Base-by-base conservation (phyloP, 164 flowering plant genomes). In the Akebia trifoliata region DNA sequence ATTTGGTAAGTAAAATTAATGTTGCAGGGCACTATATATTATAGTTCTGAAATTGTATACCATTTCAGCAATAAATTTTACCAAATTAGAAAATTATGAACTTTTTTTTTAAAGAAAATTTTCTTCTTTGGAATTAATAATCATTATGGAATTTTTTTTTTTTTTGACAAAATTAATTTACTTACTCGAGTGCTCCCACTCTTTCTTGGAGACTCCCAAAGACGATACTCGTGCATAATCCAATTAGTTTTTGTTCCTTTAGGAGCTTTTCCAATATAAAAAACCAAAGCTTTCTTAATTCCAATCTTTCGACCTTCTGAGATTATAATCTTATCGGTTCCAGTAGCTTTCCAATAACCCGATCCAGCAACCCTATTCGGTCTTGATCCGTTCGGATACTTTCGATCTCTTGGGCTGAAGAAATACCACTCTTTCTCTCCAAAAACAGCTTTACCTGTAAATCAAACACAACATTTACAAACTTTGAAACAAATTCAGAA, bases 351-450 rank as follows among this genome's bases (percentile, higher is more conserved):
- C n/a, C n/a, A n/a, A n/a, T n/a, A n/a, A n/a, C n/a, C n/a, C n/a
- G n/a, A n/a, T n/a, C n/a, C n/a, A 15, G 95, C 91, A 0, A 87
- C 91, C 55, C 96, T 61, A 56, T 89, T 89, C 28, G 96, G 96
- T 30, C 96, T 45, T 0, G 91, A 82, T 34, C 96, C 96, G 56
- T 84, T 89, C 4, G 96, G 93, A 88, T 60, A n/a, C n/a, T n/a
- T n/a, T n/a, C n/a, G n/a, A n/a, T n/a, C n/a, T n/a, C n/a, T n/a
- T n/a, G n/a, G n/a, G n/a, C n/a, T n/a, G n/a, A n/a, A n/a, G n/a
- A n/a, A n/a, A n/a, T n/a, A n/a, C n/a, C n/a, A n/a, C n/a, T 88
- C 96, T 43, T 83, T 84, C 48, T 88, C 96, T 12, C 96, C 96
- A 54, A 86, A 89, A 10, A 66, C 59, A 1, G 96, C 96, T 61